phyloP scores from a whole-genome alignment of 2,329 filamentous ascomycete genomes.

The Sphaerulina musiva region DNA sequence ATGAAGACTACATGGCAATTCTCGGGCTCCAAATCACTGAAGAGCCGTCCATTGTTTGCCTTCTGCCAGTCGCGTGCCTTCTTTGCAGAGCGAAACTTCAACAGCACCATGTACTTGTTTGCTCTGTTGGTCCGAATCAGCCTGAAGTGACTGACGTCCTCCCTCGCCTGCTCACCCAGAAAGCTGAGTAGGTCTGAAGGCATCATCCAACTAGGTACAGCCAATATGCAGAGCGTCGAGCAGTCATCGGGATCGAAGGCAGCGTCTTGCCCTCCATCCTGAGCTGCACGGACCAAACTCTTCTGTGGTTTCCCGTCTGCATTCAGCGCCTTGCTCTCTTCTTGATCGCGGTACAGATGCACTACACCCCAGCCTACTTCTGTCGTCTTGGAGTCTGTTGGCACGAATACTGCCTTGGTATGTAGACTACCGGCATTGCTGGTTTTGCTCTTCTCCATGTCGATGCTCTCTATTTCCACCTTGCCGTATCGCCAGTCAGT shows the following conservation, averaged over 20 bases:
- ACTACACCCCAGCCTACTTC: slow-evolving; percentile 88
- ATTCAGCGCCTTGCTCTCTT: slow-evolving; percentile 61
- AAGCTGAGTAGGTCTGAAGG: slow-evolving; percentile 87
- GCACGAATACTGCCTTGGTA: slow-evolving; percentile 74
- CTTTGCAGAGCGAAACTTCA: slow-evolving; percentile 78
- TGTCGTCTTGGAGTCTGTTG: slow-evolving; percentile 63
- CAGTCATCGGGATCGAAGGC: slow-evolving; percentile 56
- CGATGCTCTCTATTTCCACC: slow-evolving; percentile 74
- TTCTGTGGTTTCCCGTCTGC: slow-evolving; percentile 40
- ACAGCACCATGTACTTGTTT: slow-evolving; percentile 89
- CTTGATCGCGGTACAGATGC: slow-evolving; percentile 81
- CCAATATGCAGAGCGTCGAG: slow-evolving; percentile 85
- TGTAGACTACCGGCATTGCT: slow-evolving; percentile 52
- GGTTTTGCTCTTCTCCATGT: slow-evolving; percentile 50
- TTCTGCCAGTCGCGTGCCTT: slow-evolving; percentile 73
- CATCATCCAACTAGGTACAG: slow-evolving; percentile 89
- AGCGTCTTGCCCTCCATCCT: slow-evolving; percentile 15
- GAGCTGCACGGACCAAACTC: slow-evolving; percentile 24
- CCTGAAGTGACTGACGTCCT: slow-evolving; percentile 84
- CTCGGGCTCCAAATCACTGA: slow-evolving; percentile 70
- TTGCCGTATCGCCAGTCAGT: slow-evolving; percentile 75
- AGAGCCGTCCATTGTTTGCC: slow-evolving; percentile 87
- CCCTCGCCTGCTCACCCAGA: slow-evolving; percentile 77
- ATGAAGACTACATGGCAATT: slow-evolving; percentile 94
- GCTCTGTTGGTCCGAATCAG: slow-evolving; percentile 85